phyloP scores from a whole-genome alignment of 441 rosid species.

The Euphorbia corollata region DNA sequence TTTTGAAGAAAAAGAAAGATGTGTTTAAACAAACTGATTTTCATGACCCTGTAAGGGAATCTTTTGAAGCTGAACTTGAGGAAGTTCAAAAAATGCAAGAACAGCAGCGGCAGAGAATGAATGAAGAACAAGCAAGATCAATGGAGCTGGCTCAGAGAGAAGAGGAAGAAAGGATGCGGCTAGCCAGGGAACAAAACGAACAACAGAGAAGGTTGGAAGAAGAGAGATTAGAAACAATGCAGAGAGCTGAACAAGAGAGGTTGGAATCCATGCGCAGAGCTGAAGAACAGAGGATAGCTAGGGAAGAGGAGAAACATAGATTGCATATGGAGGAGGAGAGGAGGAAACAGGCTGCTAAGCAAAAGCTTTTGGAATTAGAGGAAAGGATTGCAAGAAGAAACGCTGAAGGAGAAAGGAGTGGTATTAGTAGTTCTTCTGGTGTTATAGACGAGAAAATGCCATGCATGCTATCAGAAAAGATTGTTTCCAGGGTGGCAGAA shows the following conservation, averaged over 20 bases:
- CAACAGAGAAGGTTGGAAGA: constrained; percentile 64
- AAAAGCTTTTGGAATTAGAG: constrained; percentile 88
- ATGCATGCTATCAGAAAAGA: constrained; percentile 44
- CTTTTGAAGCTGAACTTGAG: constrained; percentile 98
- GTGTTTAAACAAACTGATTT: constrained; percentile 61
- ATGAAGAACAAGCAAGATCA: constrained; percentile 82
- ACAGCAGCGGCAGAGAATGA: constrained; percentile 60
- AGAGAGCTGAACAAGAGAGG: constrained; percentile 83
- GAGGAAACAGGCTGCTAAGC: constrained; percentile 91
- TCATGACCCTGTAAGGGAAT: constrained; percentile 89
- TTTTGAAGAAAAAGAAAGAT: constrained; percentile 79
- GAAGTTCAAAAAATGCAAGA: constrained; percentile 96
- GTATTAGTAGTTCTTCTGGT: constrained; percentile 39
- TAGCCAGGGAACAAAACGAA: constrained; percentile 76
- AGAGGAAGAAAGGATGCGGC: constrained; percentile 72
- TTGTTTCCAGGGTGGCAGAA: constrained; percentile 35
- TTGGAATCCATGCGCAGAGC: constrained; percentile 59
- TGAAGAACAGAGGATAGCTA: constrained; percentile 75
- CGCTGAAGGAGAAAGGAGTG: constrained; percentile 44
- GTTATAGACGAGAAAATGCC: constrained; percentile 41
- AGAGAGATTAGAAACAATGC: constrained; percentile 79
- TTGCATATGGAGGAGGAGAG: constrained; percentile 85
- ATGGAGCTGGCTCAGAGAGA: constrained; percentile 73
- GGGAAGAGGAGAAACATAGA: constrained; percentile 85
- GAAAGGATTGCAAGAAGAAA: constrained; percentile 83